Conservation (phyloP, 805 yeast genomes). For the Candida patagonica region DNA sequence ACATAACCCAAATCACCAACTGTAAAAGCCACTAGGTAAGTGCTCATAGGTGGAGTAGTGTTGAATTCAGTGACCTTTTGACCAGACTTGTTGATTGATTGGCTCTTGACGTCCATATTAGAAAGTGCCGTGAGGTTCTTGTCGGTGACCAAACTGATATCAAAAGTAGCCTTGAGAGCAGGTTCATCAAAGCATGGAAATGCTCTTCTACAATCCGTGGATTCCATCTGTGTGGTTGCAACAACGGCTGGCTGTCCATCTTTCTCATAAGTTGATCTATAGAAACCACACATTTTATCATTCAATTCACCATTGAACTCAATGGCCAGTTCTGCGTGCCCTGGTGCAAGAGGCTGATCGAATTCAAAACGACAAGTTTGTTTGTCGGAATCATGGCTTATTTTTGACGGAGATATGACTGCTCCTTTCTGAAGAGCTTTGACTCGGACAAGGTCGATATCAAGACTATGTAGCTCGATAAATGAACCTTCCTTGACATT, state of each 20-base stretch:
- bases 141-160: constrained; percentile 46
- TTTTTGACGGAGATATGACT: constrained; percentile 23
- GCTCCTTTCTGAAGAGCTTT: constrained; percentile 28
- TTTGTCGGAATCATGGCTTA: constrained; percentile 37
- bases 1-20: constrained; percentile 60
- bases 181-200: constrained; percentile 76
- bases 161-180: constrained; percentile 55
- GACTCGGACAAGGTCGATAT: constrained; percentile 48
- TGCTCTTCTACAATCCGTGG: constrained; percentile 69
- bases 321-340: constrained; percentile 48
- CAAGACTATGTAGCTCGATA: constrained; percentile 51
- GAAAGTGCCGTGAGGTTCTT: constrained; percentile 49
- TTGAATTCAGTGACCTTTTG: constrained; percentile 36
- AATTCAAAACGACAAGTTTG: constrained; percentile 61
- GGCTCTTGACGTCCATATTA: constrained; percentile 49
- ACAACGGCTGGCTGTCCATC: constrained; percentile 45
- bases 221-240: constrained; percentile 65
- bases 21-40: constrained; percentile 63
- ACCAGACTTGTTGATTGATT: constrained; percentile 23
- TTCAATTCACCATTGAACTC: constrained; percentile 49
- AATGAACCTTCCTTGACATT: constrained; percentile 32
- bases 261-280: constrained; percentile 52
- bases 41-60: constrained; percentile 64
- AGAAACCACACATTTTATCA: constrained; percentile 67
- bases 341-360: constrained; percentile 30